phyloP scores from a whole-genome alignment of 2,329 filamentous ascomycete species.

The Capronia coronata region DNA sequence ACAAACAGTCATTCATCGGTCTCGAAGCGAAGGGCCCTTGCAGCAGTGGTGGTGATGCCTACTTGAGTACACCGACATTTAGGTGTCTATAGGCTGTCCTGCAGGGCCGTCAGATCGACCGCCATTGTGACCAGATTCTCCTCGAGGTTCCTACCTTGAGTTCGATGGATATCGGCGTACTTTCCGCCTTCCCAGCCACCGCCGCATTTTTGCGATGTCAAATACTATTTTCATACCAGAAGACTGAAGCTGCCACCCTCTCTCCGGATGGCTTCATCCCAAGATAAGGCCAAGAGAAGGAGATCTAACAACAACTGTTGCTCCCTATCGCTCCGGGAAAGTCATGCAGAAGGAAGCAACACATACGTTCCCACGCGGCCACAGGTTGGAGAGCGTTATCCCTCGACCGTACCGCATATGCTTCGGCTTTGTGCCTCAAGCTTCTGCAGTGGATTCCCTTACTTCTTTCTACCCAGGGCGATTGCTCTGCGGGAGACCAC shows the following conservation, averaged over 20 bases:
- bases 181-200: not conserved
- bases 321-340: too few species aligned
- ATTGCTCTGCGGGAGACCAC: not conserved
- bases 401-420: too few species aligned
- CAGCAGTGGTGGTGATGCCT: conserved; percentile 2
- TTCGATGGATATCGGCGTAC: not conserved
- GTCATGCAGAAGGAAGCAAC: too few species aligned
- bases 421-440: too few species aligned
- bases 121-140: not conserved
- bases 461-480: too few species aligned
- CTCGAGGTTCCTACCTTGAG: not conserved
- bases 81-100: not conserved
- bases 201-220: not conserved
- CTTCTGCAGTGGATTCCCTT: too few species aligned
- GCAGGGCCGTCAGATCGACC: not conserved
- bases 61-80: not conserved
- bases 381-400: too few species aligned
- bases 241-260: not conserved
- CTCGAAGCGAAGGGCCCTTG: conserved; percentile 10
- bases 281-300: too few species aligned
- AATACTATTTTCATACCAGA: not conserved
- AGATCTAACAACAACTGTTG: too few species aligned
- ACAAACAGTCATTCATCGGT: not conserved
- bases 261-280: too few species aligned
- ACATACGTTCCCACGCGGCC: too few species aligned